Conservation (phyloP, 768 basidiomycete species). For the Leccinellum rugosiceps region DNA sequence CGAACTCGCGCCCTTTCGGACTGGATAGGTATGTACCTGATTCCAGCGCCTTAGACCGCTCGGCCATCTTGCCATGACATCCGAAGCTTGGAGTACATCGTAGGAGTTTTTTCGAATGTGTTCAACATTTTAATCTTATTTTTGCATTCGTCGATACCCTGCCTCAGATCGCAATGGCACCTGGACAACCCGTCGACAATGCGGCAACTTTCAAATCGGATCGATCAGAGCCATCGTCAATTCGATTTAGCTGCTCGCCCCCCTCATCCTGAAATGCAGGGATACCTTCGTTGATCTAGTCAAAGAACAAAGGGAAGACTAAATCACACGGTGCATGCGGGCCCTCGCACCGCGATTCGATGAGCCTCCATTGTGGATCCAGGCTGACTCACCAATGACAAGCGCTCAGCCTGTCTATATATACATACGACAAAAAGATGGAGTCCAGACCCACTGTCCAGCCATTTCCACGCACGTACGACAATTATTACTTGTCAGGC, state of each 20-base stretch:
- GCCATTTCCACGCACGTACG: neutral
- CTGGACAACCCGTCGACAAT: neutral
- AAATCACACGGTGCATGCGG: neutral
- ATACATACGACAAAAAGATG: neutral
- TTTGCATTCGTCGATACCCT: too few relatives aligned
- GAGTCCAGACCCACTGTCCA: neutral
- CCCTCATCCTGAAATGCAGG: neutral
- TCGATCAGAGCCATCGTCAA: neutral
- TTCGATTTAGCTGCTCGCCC: neutral
- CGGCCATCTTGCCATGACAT: constrained; percentile 43
- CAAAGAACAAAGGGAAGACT: neutral
- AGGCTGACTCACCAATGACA: neutral
- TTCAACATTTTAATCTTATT: too few relatives aligned
- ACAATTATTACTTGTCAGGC: neutral
- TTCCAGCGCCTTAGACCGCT: constrained; percentile 62
- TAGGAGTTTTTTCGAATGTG: too few relatives aligned
- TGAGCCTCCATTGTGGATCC: neutral
- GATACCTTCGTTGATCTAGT: neutral
- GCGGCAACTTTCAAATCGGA: neutral
- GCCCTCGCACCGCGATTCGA: neutral
- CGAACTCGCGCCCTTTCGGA: constrained; percentile 34
- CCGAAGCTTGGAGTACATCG: neutral
- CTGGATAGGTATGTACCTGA: constrained; percentile 35
- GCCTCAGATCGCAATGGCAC: neutral
- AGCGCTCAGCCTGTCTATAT: neutral